phyloP scores from a whole-genome alignment of 371 early-diverging fungal genomes.

The Mortierella sp. region DNA sequence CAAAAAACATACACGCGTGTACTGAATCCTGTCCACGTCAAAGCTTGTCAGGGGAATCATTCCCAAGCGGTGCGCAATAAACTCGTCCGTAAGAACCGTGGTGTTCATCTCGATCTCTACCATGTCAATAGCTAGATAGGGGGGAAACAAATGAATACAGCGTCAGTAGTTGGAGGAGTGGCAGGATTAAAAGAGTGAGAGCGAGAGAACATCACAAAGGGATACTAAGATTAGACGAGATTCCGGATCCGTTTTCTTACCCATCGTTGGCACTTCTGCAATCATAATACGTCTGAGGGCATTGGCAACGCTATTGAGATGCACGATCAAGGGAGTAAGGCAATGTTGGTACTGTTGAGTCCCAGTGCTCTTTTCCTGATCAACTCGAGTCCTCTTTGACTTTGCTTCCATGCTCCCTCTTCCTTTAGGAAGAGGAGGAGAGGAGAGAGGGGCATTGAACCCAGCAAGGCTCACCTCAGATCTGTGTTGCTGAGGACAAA shows the following conservation, averaged over 20 bases:
- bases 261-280: conserved; percentile 98
- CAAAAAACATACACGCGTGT: conserved; percentile 73
- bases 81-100: conserved; percentile 98
- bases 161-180: background rate
- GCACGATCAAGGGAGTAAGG: conserved; percentile 15
- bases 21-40: conserved; percentile 82
- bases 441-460: no score
- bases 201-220: background rate
- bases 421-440: background rate
- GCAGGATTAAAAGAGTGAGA: background rate
- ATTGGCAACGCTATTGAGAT: conserved; percentile 88
- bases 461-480: conserved; percentile 66
- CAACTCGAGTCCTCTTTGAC: background rate
- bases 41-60: conserved; percentile 94
- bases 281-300: conserved; percentile 96
- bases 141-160: background rate
- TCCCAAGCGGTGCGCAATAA: conserved; percentile 98
- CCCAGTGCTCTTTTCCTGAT: background rate
- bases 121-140: conserved; percentile 91
- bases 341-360: background rate
- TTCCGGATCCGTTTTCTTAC: conserved; percentile 42
- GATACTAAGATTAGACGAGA: background rate
- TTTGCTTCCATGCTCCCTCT: background rate
- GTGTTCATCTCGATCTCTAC: conserved; percentile 97
- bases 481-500: conserved; percentile 84